Percentiles rank a stretch among this genome's conserved stretches.
phyloP scores from a whole-genome alignment of 257 asterid species.

The Solanum megistacrolobum region DNA sequence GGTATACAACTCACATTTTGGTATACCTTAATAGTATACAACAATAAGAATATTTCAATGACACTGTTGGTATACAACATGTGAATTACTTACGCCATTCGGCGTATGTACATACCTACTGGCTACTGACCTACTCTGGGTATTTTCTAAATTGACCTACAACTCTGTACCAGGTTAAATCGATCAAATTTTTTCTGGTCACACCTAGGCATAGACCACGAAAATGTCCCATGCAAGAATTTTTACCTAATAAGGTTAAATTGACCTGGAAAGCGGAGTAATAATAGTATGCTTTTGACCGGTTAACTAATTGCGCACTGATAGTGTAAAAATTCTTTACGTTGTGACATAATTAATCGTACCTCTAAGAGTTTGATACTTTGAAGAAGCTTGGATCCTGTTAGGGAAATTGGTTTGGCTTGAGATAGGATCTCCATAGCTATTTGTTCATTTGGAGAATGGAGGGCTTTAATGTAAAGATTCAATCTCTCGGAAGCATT shows the following conservation, averaged over 20 bases:
- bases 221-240: background rate
- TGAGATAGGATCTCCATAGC: slow-evolving; percentile 22
- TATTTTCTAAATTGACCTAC: background rate
- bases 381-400: slow-evolving; percentile 43
- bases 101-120: background rate
- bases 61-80: background rate
- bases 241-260: background rate
- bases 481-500: slow-evolving; percentile 42
- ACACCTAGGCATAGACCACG: background rate
- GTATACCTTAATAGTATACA: background rate
- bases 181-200: background rate
- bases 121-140: background rate
- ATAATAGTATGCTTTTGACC: background rate
- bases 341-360: background rate
- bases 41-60: no score
- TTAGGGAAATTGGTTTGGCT: slow-evolving; percentile 40
- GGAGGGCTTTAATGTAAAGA: slow-evolving; percentile 30
- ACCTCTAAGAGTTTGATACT: slow-evolving; percentile 48
- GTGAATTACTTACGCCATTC: background rate
- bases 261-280: background rate
- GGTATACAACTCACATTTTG: background rate
- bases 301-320: background rate
- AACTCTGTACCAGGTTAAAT: background rate
- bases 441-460: slow-evolving; percentile 2
- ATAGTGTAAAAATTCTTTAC: background rate